Base-by-base conservation (phyloP, 2,329 filamentous ascomycete genomes). In the Xylaria sp. region DNA sequence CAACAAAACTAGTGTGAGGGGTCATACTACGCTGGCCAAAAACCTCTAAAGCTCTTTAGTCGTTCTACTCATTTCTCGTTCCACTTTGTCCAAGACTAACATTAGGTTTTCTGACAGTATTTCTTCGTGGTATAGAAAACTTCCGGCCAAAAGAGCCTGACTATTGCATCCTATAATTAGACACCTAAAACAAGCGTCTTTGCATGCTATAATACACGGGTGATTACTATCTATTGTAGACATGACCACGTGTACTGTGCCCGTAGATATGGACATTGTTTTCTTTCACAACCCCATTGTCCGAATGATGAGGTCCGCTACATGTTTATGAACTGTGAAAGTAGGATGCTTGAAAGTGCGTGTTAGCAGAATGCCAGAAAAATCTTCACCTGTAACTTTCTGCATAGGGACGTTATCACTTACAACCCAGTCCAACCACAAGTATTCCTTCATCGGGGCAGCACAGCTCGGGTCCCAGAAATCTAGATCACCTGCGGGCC, bases 401-500 rank as follows among this genome's bases (percentile, higher is more conserved):
- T 15, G 4, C 7, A 15, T 25, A 12, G 1, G 1, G 28, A 46
- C 12, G 3, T 13, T 2, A 28, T 33, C 8, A 59, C 67, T 66
- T 59, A 69, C 63, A 33, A 69, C 62, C 67, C 58, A 69, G 31
- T 66, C 67, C 13, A 69, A 10, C 67, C 63, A 69, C 18, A 69
- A 10, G 18, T 69, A 69, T 31, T 70, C 68, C 48, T 64, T 65
- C 65, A 70, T 68, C 41, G 65, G 57, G 10, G 68, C 68, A 13
- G 68, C 56, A 28, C 61, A 68, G 13, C 61, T 70, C 3, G 61
- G 41, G 54, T 70, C 62, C 56, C 56, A 64, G 36, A 59, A 68
- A 41, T 65, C 62, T 13, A 70, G 58, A 43, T 70, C 61, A 7
- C 57, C 68, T 0, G 39, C 51, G 2, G 68, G 57, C 68, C 68